These are phyloP conservation scores for Goffeauzyma gilvescens DNA, from an alignment of 768 basidiomycete genomes.

Conservation along the genomic window DNA sequence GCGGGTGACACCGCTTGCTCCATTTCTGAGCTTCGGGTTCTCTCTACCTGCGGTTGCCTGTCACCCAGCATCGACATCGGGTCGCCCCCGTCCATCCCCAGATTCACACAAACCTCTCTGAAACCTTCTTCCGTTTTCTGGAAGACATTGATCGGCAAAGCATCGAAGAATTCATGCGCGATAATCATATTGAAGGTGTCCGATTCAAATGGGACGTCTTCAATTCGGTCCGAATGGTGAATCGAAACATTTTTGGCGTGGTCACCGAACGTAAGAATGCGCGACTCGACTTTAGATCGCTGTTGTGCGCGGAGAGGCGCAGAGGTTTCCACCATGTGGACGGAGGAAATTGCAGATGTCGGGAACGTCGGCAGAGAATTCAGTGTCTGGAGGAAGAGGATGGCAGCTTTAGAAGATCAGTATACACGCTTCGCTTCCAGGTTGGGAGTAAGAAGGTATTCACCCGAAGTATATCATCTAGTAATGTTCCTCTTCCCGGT, in stretches of 20 bases:
- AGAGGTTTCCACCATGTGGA: slow-evolving; percentile 72
- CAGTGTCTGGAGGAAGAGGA: slow-evolving; percentile 26
- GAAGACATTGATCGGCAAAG: slow-evolving; percentile 73
- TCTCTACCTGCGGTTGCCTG: not conserved
- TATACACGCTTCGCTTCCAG: too few species aligned
- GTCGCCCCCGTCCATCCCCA: slow-evolving; percentile 29
- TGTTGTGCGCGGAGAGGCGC: slow-evolving; percentile 48
- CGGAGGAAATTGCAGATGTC: slow-evolving; percentile 31
- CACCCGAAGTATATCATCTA: slow-evolving; percentile 73
- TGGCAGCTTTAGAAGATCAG: too few species aligned
- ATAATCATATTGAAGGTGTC: slow-evolving; percentile 59
- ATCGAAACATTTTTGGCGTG: slow-evolving; percentile 26
- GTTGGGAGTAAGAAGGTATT: slow-evolving; percentile 31
- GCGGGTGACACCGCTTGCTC: not conserved
- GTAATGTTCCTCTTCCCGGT: slow-evolving; percentile 78
- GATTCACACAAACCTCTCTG: slow-evolving; percentile 62
- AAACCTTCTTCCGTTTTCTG: slow-evolving; percentile 65
- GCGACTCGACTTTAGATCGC: slow-evolving; percentile 36
- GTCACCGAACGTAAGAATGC: slow-evolving; percentile 10
- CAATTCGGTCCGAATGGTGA: slow-evolving; percentile 55
- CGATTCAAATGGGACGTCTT: slow-evolving; percentile 40
- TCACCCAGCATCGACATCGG: not conserved
- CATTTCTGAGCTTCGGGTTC: too few species aligned
- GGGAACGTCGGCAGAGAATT: slow-evolving; percentile 15
- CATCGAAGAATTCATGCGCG: slow-evolving; percentile 97